Evolutionary conservation across 345 rosid species (phyloP), one percentile per base, ranked within the genome.

Genomic region (Leavenworthia alabamica): DNA sequence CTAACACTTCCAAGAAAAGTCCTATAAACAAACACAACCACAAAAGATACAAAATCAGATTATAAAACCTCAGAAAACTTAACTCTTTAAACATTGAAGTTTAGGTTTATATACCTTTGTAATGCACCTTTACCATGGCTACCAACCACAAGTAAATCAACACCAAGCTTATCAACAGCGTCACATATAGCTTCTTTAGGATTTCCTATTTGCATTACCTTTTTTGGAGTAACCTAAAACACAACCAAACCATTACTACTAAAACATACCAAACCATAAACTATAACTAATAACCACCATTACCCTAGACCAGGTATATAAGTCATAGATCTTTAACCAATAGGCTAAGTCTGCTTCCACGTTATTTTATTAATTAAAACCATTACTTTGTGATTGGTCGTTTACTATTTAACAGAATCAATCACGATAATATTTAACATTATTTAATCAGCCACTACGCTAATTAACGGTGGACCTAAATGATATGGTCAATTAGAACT

Each of bases 111-210:
- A 45, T 6, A 83, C 96, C 94, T 73, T 27, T 73, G 58, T 8
- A 73, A 19, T n/a, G 47, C 35, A 3, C 77, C 77, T 66, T 49
- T 58, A 22, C 77, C 77, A 60, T 73, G 15, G 60, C 72, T 73
- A 5, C 77, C 73, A 60, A 73, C 72, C 0, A 81, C 68, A 6
- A 86, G 91, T 52, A 89, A 73, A 76, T 79, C 75, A 55, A 81
- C 70, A 14, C 81, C 56, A 66, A 74, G 73, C 71, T 84, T 81
- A 64, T 81, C 78, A 41, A 77, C 81, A 1, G 86, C 84, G 23
- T 73, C 76, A 45, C 94, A 89, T 23, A 82, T 82, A 7, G 77
- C 75, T n/a, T 61, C 75, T 56, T 75, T 75, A 13, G 94, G 80
- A 35, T 76, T 85, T 39, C 94, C 85, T 17, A 65, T 71, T 29